Conservation (phyloP, 495 filamentous ascomycete species). For the Neurospora discreta region DNA sequence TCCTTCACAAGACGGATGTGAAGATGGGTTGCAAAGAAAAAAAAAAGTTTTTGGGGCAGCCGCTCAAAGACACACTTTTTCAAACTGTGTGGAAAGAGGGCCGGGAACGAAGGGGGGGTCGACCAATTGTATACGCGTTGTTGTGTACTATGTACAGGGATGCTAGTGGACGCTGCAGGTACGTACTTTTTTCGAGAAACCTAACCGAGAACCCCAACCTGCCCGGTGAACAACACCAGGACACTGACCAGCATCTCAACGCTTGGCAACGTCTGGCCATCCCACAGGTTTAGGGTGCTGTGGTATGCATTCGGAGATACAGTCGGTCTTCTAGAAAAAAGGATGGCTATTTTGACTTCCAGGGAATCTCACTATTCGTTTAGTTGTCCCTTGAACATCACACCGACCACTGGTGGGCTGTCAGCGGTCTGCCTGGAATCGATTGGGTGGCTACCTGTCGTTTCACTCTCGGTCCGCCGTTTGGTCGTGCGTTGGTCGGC, state of each 20-base stretch:
- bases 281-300: background rate
- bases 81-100: background rate
- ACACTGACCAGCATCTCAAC: background rate
- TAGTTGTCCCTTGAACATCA: background rate
- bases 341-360: background rate
- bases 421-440: background rate
- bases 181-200: background rate
- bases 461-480: background rate
- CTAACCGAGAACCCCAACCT: background rate
- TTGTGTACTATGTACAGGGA: background rate
- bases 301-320: background rate
- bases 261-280: background rate
- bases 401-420: background rate
- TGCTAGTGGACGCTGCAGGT: background rate
- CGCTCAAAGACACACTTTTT: slow-evolving; percentile 2
- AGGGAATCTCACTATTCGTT: background rate
- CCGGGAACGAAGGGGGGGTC: background rate
- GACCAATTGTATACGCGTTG: background rate
- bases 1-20: slow-evolving; percentile 23
- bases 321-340: background rate
- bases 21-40: slow-evolving; percentile 17
- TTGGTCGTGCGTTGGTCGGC: background rate
- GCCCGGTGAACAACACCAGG: background rate
- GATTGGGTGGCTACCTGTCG: background rate
- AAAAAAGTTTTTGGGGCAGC: slow-evolving; percentile 27